Percentiles rank a stretch among this genome's conserved stretches.
Conservation (phyloP, 108 stramenopile genomes). For the Poteriospumella lacustris region DNA sequence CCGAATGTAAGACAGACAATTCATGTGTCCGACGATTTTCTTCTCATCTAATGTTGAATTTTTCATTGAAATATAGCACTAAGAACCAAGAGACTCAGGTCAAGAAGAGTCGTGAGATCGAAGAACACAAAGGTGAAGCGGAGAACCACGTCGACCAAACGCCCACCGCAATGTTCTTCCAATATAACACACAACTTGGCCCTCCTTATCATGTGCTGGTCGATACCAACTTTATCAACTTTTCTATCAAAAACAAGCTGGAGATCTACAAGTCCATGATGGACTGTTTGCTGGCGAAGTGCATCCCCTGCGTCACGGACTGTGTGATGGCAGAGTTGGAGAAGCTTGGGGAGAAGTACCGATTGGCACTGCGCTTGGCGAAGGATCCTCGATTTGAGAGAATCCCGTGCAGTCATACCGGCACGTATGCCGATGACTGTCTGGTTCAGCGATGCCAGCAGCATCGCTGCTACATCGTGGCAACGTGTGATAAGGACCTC, state of each 20-base stretch:
- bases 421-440: constrained; percentile 88
- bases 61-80: not conserved
- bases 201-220: constrained; percentile 95
- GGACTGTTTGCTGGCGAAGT: constrained; percentile 98
- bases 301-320: constrained; percentile 90
- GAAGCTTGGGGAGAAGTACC: constrained; percentile 93
- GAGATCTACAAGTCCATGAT: constrained; percentile 97
- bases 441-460: constrained; percentile 64
- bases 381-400: constrained; percentile 93
- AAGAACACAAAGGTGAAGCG: constrained; percentile 47
- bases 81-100: constrained; percentile 57
- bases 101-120: constrained; percentile 32
- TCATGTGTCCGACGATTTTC: not conserved
- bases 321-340: constrained; percentile 99
- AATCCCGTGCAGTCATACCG: constrained; percentile 80
- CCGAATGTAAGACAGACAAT: constrained; percentile 65
- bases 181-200: constrained; percentile 92
- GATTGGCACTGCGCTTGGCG: constrained; percentile 86
- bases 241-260: constrained; percentile 92
- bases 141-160: constrained; percentile 76
- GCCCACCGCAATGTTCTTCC: constrained; percentile 86
- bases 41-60: not conserved
- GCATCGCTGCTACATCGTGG: constrained; percentile 97
- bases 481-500: constrained; percentile 96
- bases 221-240: constrained; percentile 99